Base-by-base conservation (phyloP, 352 stramenopile species). In the Albugo laibachii region DNA sequence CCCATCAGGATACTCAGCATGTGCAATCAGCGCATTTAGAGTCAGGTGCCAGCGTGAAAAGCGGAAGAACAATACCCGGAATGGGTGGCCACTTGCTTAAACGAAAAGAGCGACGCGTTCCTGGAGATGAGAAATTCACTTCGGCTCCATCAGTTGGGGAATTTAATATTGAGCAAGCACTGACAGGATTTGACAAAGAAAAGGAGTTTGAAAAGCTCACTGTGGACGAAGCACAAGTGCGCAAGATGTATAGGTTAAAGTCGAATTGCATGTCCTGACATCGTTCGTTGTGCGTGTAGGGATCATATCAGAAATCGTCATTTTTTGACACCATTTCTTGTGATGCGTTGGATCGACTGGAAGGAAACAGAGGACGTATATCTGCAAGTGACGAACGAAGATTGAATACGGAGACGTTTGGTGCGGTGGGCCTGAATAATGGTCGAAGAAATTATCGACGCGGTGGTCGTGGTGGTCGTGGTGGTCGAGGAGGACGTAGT, bases 301-400 rank as follows among this genome's bases (percentile, higher is more conserved):
- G 67, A 5, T 78, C 68, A 46, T 92, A 93, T 59, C 76, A 89
- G 50, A 92, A 93, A 45, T 83, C 70, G 27, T 88, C 73, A 19
- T 93, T 93, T 62, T 93, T 93, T 45, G 80, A 93, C 56, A 84
- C 81, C 36, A 89, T 93, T 45, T 92, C 78, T 40, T 93, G 80
- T 48, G 80, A 93, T 49, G 76, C 80, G 16, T 55, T 92, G 37
- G 80, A 93, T 47, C 72, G 75, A 13, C 55, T 87, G 16, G 75
- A 87, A 52, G 75, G 75, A 52, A 65, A 82, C 46, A 61, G 63
- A 5, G 60, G 69, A 14, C 67, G 80, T 18, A 69, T 92, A 49
- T 80, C 57, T 14, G 69, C 69, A 13, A 73, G 64, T 19, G 68
- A 86, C 19, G 80, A 93, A 59, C 75, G 80, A 42, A 83, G 83